Conservation (phyloP, 805 yeast species). For the Myxozyma melibiosi region DNA sequence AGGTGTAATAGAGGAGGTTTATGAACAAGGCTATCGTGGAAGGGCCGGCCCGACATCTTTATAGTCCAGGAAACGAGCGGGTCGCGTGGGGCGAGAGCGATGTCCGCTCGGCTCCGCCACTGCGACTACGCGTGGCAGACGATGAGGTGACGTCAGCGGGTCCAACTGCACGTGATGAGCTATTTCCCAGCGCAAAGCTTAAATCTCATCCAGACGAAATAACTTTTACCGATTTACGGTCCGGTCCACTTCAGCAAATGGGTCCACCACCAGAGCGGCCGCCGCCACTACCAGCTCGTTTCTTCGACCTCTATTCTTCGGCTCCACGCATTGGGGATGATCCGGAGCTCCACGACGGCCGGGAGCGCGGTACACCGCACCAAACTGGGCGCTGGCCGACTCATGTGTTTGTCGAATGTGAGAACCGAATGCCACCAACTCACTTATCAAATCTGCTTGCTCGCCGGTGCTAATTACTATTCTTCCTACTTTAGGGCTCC, state of each 20-base stretch:
- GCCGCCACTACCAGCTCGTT: slow-evolving; percentile 29
- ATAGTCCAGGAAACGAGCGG: no score
- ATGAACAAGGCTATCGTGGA: background rate
- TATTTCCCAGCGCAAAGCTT: no score
- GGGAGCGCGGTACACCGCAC: slow-evolving; percentile 21
- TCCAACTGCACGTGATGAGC: background rate
- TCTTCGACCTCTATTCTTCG: slow-evolving; percentile 25
- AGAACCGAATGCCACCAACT: background rate
- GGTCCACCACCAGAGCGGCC: slow-evolving; percentile 3
- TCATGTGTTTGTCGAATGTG: slow-evolving; percentile 29
- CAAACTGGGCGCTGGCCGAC: slow-evolving; percentile 28
- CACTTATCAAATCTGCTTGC: background rate
- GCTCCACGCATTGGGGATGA: slow-evolving; percentile 28
- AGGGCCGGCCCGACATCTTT: background rate
- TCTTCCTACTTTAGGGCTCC: slow-evolving; percentile 13
- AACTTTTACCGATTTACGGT: no score
- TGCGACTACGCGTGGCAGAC: slow-evolving; percentile 1
- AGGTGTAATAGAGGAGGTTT: background rate
- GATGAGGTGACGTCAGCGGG: slow-evolving; percentile 14
- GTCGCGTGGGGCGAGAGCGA: no score
- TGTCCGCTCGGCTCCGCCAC: no score
- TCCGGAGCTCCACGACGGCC: slow-evolving; percentile 29
- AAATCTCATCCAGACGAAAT: no score
- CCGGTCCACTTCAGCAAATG: no score
- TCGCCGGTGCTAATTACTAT: no score